These are phyloP conservation scores for Spatholobus suberectus DNA, from an alignment of 306 rosid species.

Conservation along the genomic window DNA sequence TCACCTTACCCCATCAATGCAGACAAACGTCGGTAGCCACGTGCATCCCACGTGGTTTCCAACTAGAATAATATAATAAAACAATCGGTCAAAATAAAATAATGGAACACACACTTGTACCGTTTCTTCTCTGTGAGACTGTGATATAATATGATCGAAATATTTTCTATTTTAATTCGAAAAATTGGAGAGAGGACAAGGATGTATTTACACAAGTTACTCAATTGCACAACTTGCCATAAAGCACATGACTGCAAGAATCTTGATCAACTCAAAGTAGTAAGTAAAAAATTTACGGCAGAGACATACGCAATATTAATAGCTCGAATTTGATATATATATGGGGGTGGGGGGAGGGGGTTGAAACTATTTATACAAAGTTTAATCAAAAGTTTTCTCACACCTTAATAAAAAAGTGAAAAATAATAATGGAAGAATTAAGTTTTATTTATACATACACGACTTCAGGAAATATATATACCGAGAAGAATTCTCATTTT, in stretches of 20 bases:
- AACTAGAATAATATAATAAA: neutral
- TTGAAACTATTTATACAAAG: neutral
- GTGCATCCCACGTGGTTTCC: constrained; percentile 3
- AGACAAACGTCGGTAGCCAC: constrained; percentile 13
- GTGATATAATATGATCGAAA: neutral
- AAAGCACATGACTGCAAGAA: neutral
- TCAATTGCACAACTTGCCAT: neutral
- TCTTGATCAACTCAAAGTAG: neutral
- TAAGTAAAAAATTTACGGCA: neutral
- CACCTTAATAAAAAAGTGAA: neutral
- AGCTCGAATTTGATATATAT: neutral
- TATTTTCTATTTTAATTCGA: neutral
- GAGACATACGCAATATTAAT: neutral
- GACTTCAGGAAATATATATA: too few species aligned
- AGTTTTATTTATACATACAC: too few species aligned
- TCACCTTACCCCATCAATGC: neutral
- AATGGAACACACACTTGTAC: neutral
- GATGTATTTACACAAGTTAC: neutral
- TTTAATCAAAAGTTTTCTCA: neutral
- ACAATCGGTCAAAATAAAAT: neutral
- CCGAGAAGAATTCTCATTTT: too few species aligned
- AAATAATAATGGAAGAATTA: too few species aligned
- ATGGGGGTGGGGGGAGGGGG: too few species aligned
- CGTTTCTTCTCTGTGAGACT: neutral
- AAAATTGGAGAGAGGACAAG: neutral